Base-by-base conservation (phyloP, 768 basidiomycete genomes). In the Trametes coccinea region DNA sequence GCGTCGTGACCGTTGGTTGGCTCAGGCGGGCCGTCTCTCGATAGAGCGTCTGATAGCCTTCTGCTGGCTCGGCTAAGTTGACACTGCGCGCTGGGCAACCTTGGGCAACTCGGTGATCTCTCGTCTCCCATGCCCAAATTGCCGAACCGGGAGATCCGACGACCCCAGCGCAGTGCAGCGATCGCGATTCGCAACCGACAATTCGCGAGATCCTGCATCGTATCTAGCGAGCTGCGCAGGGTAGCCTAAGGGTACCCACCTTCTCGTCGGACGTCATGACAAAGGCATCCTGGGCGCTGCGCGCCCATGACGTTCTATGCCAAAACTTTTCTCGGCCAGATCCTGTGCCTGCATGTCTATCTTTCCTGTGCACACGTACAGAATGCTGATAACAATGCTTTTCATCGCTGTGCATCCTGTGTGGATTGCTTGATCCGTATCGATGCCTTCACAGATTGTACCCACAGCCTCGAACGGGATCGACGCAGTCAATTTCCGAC, bases 401-500 rank as follows among this genome's bases (percentile, higher is more conserved):
- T 63, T 60, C 66, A 59, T 22, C 34, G 46, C 46, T 22, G 41
- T 54, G 52, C 47, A 39, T 40, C 45, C 43, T 56, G 56, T 51
- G 47, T 30, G 16, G 29, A 31, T 46, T 30, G 34, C 50, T n/a
- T 29, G 40, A 34, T 39, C 46, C 9, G 47, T 44, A 41, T 41
- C 30, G 46, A 22, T 30, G 53, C 48, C 14, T 43, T 40, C 48
- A 37, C 76, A 95, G 93, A 96, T 95, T 67, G 80, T 93, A 30
- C 93, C 93, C 48, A 80, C 85, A 47, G 78, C 82, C 61, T 89
- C 89, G 44, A 92, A 89, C 65, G 93, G 88, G 50, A 75, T 82
- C 61, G 94, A 95, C 71, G 88, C 90, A 17, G 85, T 86, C 75
- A 95, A 97, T 77, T 96, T 94, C 79, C 92, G 95, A 49, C 82